Evolutionary conservation across 768 basidiomycete species (phyloP), one percentile per base, ranked within the genome.

Genomic region (Phylloporus scabripes): DNA sequence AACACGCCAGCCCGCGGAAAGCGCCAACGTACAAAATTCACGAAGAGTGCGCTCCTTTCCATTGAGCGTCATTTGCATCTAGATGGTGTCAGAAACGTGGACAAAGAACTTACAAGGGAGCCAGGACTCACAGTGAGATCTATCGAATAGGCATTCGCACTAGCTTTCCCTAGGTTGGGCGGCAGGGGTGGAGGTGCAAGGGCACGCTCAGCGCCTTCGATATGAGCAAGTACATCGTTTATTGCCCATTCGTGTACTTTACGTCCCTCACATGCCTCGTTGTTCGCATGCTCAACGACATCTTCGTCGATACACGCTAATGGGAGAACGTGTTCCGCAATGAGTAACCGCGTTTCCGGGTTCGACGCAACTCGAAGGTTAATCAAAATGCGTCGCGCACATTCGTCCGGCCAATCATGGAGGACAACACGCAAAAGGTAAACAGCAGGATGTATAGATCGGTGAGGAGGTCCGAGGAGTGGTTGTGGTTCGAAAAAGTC

Each of bases 341-440:
- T 75, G 29, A 91, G 68, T 3, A 90, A 70, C 49, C 71, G 77
- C 21, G 87, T 88, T 3, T 71, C 64, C 7, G 48, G 42, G 17
- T 49, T 44, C 9, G 70, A 68, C 5, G 69, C 68, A 29, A 66
- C 67, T 11, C 76, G 68, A 4, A 80, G 68, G 23, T 72, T 74
- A 17, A 70, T 60, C 38, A 80, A 61, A 37, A 80, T 77, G 32
- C 69, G 70, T 20, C 52, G 54, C 18, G 78, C 79, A 54, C 69
- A 75, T 1, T 69, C 70, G 53, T 89, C 83, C 1, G 85, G 81
- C 87, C 87, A 89, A 58, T 91, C 87, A 56, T 91, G 87, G 29
- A 86, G 70, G 33, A 88, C 77, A 17, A 82, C 80, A 20, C 87
- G 79, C 26, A 88, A 70, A 29, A 89, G 70, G 60, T 82, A 91